Percentiles rank a stretch among this genome's conserved stretches.
These are phyloP conservation scores for Primulina eburnea DNA, from an alignment of 257 asterid genomes.

Conservation along the genomic window DNA sequence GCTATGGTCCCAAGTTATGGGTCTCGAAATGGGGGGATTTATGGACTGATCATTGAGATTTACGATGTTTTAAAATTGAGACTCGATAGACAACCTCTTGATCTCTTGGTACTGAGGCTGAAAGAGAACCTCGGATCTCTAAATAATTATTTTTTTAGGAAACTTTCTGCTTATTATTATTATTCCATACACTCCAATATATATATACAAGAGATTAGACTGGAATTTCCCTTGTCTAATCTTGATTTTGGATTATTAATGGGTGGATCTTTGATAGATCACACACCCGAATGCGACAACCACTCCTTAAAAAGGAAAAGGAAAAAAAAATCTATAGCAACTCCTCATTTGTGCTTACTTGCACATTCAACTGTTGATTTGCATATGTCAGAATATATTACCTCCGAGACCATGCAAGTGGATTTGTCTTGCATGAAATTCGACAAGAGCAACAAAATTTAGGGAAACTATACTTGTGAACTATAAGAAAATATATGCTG, in stretches of 20 bases:
- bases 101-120: too few species aligned
- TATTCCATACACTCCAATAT: background rate
- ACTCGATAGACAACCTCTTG: too few species aligned
- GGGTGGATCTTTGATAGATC: too few species aligned
- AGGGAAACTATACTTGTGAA: constrained; percentile 7
- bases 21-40: too few species aligned
- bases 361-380: constrained; percentile 5
- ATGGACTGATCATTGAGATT: too few species aligned
- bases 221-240: background rate
- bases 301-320: background rate
- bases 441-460: constrained; percentile 4
- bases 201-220: background rate
- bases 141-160: too few species aligned
- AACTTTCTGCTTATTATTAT: too few species aligned
- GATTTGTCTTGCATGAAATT: background rate
- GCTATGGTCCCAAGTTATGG: too few species aligned
- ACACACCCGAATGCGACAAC: too few species aligned
- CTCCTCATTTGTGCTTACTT: background rate
- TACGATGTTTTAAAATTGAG: too few species aligned
- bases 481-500: constrained; percentile 11
- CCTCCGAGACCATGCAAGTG: background rate
- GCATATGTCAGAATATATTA: constrained; percentile 1
- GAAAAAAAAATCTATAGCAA: constrained; percentile 9
- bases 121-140: too few species aligned
- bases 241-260: background rate